Evolutionary conservation across 106 monocot species (phyloP).

Genomic region (Hemerocallis citrina): DNA sequence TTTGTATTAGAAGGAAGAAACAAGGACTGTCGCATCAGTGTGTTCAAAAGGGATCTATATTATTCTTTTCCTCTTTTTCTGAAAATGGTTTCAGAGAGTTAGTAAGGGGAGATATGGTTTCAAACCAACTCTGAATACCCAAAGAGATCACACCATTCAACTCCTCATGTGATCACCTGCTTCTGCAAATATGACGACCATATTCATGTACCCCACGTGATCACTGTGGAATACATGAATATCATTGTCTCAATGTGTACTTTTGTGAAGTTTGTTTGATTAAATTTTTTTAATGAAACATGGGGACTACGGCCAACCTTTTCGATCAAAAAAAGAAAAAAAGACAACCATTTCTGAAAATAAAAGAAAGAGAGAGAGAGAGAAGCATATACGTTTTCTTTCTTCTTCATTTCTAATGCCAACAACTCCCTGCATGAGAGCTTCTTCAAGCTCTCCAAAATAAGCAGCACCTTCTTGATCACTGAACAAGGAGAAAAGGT

Average conservation of each 20-base stretch:
- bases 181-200: not conserved
- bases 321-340: no score
- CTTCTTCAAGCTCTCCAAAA: conserved; percentile 66
- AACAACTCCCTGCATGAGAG: conserved; percentile 65
- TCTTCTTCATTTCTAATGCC: conserved; percentile 27
- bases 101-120: no score
- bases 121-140: not conserved
- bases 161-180: conserved; percentile 11
- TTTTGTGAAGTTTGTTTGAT: no score
- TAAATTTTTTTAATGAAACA: no score
- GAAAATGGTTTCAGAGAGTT: conserved; percentile 4
- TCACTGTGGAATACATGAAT: no score
- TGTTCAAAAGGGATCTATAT: conserved; percentile 40
- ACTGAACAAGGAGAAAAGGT: conserved; percentile 21
- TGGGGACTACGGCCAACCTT: no score
- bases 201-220: no score
- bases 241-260: no score
- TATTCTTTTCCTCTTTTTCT: conserved; percentile 25
- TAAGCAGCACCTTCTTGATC: conserved; percentile 54
- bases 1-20: conserved; percentile 24
- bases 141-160: conserved; percentile 15
- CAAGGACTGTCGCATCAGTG: conserved; percentile 21
- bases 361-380: no score
- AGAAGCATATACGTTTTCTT: conserved; percentile 31
- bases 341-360: no score